Evolutionary conservation across 1,284 basidiomycete genomes (phyloP).

Genomic region (Ganoderma lingzhi): DNA sequence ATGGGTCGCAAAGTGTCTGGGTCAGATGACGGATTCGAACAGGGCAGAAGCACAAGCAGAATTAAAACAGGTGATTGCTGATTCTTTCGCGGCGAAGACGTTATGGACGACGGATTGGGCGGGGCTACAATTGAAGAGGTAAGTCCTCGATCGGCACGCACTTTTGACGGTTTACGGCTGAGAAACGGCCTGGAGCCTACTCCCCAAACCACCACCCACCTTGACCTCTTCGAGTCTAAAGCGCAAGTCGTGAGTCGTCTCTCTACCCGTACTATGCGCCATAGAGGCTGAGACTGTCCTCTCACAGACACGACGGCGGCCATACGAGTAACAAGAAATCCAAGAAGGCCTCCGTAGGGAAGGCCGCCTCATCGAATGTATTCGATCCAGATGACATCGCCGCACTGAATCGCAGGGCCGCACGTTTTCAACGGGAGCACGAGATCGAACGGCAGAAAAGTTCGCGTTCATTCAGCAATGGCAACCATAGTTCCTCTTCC

Average conservation of each 20-base stretch:
- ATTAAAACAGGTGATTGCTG: slow-evolving; percentile 87
- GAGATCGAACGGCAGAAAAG: slow-evolving; percentile 79
- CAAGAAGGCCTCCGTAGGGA: slow-evolving; percentile 63
- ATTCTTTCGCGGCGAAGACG: slow-evolving; percentile 79
- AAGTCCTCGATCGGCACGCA: slow-evolving; percentile 28
- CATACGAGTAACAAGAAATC: slow-evolving; percentile 63
- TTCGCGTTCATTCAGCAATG: slow-evolving; percentile 39
- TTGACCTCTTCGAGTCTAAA: slow-evolving; percentile 62
- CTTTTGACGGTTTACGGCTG: slow-evolving; percentile 25
- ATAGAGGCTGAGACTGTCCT: background rate
- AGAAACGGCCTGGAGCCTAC: slow-evolving; percentile 55
- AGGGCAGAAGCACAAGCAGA: slow-evolving; percentile 80
- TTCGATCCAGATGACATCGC: slow-evolving; percentile 70
- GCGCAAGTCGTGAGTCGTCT: slow-evolving; percentile 66
- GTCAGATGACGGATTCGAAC: slow-evolving; percentile 83
- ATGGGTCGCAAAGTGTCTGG: slow-evolving; percentile 85
- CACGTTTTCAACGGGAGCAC: slow-evolving; percentile 84
- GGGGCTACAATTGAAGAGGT: slow-evolving; percentile 84
- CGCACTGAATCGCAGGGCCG: slow-evolving; percentile 73
- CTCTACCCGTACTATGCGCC: background rate
- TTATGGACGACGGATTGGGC: slow-evolving; percentile 92
- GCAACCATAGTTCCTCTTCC: slow-evolving; percentile 40
- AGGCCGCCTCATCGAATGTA: slow-evolving; percentile 49
- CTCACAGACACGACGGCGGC: slow-evolving; percentile 30
- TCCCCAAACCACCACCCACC: slow-evolving; percentile 64